Evolutionary conservation across 257 asterid genomes (phyloP).

Genomic region (Penstemon eatonii): DNA sequence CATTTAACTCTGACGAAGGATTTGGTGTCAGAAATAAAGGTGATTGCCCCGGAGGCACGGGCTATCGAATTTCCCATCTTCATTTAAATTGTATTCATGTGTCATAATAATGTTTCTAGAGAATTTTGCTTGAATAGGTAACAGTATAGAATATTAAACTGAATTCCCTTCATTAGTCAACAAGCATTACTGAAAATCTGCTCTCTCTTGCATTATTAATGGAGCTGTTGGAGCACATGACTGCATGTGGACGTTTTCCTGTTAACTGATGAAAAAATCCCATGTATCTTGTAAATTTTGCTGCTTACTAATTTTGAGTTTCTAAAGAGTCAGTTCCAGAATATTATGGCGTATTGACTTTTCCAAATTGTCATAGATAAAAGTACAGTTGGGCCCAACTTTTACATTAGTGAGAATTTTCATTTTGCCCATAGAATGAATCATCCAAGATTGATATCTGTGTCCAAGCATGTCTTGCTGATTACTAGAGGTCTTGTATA

Average conservation of each 20-base stretch:
- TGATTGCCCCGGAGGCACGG: constrained; percentile 24
- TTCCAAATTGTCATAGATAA: constrained; percentile 7
- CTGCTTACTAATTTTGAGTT: neutral
- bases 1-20: constrained; percentile 64
- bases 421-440: constrained; percentile 10
- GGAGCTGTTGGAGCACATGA: constrained; percentile 18
- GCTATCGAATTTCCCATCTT: constrained; percentile 11
- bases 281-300: constrained; percentile 10
- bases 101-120: constrained; percentile 12
- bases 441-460: neutral
- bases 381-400: neutral
- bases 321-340: constrained; percentile 6
- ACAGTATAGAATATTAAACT: constrained; percentile 5
- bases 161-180: constrained; percentile 2
- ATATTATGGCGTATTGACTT: constrained; percentile 9
- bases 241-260: neutral
- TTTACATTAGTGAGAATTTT: constrained; percentile 16
- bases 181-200: constrained; percentile 9
- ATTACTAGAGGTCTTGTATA: constrained; percentile 4
- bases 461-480: constrained; percentile 9
- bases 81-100: constrained; percentile 15
- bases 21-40: constrained; percentile 70
- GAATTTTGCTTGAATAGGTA: neutral
- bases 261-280: constrained; percentile 14
- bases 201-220: constrained; percentile 12